These are phyloP conservation scores for Lachancea dasiensis DNA, from an alignment of 805 yeast species.

Conservation along the genomic window DNA sequence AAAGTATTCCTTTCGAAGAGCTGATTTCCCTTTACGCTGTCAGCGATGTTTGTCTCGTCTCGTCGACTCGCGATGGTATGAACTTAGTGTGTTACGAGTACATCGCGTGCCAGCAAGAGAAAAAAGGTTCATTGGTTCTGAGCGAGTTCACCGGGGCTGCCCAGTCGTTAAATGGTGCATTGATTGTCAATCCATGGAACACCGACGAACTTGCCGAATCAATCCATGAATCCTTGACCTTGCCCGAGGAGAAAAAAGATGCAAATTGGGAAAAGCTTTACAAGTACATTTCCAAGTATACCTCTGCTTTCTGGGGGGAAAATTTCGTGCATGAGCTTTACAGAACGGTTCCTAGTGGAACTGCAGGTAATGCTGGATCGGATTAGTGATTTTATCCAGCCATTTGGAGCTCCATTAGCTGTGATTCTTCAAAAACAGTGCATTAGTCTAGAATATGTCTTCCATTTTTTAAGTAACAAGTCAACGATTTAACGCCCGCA, in stretches of 20 bases:
- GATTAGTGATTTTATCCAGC: neutral
- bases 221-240: constrained; percentile 76
- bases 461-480: neutral
- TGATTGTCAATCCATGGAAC: constrained; percentile 97
- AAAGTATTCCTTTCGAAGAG: constrained; percentile 84
- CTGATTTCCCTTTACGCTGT: constrained; percentile 79
- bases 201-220: constrained; percentile 88
- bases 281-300: constrained; percentile 84
- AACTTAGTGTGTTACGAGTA: constrained; percentile 93
- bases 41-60: constrained; percentile 86
- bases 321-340: constrained; percentile 83
- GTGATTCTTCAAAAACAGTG: no score
- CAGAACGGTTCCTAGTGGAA: constrained; percentile 31
- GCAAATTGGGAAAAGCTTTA: constrained; percentile 80
- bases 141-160: constrained; percentile 99
- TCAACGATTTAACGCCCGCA: neutral
- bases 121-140: constrained; percentile 78
- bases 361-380: neutral
- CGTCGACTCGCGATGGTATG: constrained; percentile 98
- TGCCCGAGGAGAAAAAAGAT: constrained; percentile 72
- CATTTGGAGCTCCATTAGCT: neutral
- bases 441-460: neutral
- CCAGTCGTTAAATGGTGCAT: constrained; percentile 89
- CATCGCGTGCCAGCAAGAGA: constrained; percentile 87
- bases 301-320: constrained; percentile 97